These are phyloP conservation scores for Pestalotiopsis sp. DNA, from an alignment of 2,329 filamentous ascomycete genomes.

Conservation along the genomic window DNA sequence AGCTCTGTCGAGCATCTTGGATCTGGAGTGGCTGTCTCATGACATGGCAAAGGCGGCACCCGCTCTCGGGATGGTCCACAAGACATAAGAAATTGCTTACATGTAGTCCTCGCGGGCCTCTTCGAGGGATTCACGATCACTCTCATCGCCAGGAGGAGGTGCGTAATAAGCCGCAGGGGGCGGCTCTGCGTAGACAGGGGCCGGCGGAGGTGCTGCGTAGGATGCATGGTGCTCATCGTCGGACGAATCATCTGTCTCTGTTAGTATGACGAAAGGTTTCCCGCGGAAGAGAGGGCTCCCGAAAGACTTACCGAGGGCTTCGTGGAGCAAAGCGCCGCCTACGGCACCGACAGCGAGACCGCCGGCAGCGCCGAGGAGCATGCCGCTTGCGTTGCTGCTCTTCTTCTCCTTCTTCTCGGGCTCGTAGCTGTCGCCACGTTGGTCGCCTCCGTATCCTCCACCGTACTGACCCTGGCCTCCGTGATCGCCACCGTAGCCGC, in stretches of 20 bases:
- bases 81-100: too few species aligned
- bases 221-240: conserved; percentile 27
- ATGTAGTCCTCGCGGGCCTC: conserved; percentile 43
- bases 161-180: conserved; percentile 12
- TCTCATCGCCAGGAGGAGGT: conserved; percentile 17
- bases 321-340: conserved; percentile 59
- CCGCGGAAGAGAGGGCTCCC: not conserved
- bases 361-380: conserved; percentile 58
- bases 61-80: too few species aligned
- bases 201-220: conserved; percentile 7
- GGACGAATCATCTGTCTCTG: conserved; percentile 26
- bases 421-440: conserved; percentile 20
- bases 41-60: too few species aligned
- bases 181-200: conserved; percentile 12
- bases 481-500: conserved; percentile 13
- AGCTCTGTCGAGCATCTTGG: too few species aligned
- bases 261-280: not conserved
- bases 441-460: conserved; percentile 7
- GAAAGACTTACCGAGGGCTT: conserved; percentile 51
- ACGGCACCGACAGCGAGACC: conserved; percentile 59
- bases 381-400: conserved; percentile 51
- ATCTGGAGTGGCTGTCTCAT: too few species aligned
- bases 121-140: conserved; percentile 33
- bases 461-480: conserved; percentile 14
- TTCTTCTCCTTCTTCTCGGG: conserved; percentile 39